Base-by-base conservation (phyloP, 2,329 filamentous ascomycete genomes). In the Rhynchosporium graminicola region DNA sequence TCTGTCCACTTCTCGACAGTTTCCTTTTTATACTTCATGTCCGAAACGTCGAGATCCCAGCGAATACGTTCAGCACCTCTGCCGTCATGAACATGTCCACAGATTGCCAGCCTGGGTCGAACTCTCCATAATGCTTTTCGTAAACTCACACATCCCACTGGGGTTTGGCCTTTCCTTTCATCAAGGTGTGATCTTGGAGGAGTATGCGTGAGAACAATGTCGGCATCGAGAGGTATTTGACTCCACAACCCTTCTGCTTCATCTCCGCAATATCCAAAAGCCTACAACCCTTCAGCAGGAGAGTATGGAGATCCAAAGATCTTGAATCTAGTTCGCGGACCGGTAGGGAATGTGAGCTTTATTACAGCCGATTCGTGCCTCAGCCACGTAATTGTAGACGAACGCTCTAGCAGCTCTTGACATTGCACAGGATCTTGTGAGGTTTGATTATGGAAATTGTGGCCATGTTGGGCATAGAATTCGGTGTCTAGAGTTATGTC, bases 221-320 rank as follows among this genome's bases (percentile, higher is more conserved):
- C 88, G 0, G 81, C 79, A 56, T 85, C 80, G 0, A 80, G 72
- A 0, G 88, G 87, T 28, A 92, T 86, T 8, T 74, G 74, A 15
- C 80, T 76, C 89, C 89, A 92, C 1, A 88, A 69, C 8, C 68
- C 62, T 4, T 68, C 64, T 4, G 77, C 79, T 29, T 74, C 72
- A 0, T 72, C 65, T 9, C 73, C 68, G 10, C 76, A 74, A 72
- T 91, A 91, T 65, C 82, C 81, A 69, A 92, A 92, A 0, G 87
- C 89, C 87, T 88, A 91, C 20, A 80, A 75, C 2, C 81, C 79
- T 51, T 76, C 74, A 2, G 77, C 74, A 0, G 84, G 88, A 38
- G 86, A 86, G 70, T 82, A 87, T 0, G 89, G 90, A 3, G 88
- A 91, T 0, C 87, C 89, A 71, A 91, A 92, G 47, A 92, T 79